phyloP scores from a whole-genome alignment of 345 rosid genomes.

The Salix dunnii region DNA sequence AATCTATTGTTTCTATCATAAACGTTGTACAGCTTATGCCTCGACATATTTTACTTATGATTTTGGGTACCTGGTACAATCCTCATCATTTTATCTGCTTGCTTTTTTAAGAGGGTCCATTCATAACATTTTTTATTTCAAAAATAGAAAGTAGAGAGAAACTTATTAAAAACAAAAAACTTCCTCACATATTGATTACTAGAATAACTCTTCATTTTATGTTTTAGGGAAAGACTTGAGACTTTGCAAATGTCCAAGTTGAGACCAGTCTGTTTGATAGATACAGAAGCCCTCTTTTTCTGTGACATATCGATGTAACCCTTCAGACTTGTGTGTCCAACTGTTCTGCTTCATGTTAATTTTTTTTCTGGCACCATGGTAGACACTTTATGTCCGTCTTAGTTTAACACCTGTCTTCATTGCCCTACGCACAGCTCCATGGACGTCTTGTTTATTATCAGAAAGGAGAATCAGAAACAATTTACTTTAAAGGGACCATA shows the following conservation, averaged over 20 bases:
- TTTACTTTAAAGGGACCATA: background rate
- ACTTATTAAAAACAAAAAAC: background rate
- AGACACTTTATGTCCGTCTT: slow-evolving; percentile 1
- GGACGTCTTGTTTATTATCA: background rate
- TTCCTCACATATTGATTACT: background rate
- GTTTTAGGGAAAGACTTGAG: background rate
- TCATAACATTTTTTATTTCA: background rate
- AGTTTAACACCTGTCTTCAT: background rate
- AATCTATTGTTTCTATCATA: slow-evolving; percentile 11
- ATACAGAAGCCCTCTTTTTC: background rate
- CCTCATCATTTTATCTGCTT: background rate
- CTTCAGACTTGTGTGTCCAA: background rate
- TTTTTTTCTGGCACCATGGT: background rate
- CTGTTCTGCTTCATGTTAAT: background rate
- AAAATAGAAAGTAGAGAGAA: background rate
- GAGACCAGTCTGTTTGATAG: background rate
- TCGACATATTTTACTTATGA: background rate
- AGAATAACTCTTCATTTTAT: background rate
- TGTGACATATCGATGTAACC: background rate
- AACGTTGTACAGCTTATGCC: background rate
- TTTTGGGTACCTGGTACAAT: background rate
- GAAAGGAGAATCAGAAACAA: slow-evolving; percentile 1
- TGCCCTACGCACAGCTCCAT: background rate
- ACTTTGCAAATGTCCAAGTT: background rate
- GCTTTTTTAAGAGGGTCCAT: background rate